Conservation (phyloP, 2,329 filamentous ascomycete genomes). For the Diaporthe caulivora region DNA sequence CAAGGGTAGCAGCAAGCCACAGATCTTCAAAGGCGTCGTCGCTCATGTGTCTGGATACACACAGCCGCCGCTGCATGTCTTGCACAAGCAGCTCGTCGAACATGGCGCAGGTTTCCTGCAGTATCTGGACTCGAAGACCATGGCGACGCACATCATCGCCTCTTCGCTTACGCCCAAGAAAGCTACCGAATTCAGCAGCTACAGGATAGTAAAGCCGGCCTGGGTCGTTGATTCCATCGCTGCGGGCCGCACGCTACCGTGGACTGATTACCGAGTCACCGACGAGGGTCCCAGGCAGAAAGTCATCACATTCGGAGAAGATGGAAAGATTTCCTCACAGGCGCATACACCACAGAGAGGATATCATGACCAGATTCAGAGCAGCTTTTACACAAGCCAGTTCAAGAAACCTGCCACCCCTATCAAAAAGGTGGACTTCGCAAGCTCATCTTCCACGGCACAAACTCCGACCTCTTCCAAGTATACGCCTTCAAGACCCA, state of each 20-base stretch:
- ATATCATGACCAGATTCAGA: constrained; percentile 85
- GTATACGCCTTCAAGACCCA: constrained; percentile 38
- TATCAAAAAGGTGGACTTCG: constrained; percentile 42
- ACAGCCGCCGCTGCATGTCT: constrained; percentile 82
- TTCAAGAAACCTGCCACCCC: constrained; percentile 59
- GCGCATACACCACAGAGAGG: constrained; percentile 68
- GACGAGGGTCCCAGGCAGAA: constrained; percentile 88
- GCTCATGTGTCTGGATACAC: constrained; percentile 97
- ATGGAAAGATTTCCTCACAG: constrained; percentile 76
- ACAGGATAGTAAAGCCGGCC: constrained; percentile 92
- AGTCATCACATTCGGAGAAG: constrained; percentile 70
- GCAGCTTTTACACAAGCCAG: constrained; percentile 85
- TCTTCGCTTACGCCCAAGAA: constrained; percentile 94
- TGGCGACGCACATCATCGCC: constrained; percentile 95
- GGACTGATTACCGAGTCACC: constrained; percentile 86
- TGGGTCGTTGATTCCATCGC: constrained; percentile 94
- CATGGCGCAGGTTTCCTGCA: constrained; percentile 97
- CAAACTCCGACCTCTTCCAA: constrained; percentile 33
- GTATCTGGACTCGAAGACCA: constrained; percentile 94
- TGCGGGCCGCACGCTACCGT: constrained; percentile 84
- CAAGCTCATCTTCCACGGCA: constrained; percentile 39
- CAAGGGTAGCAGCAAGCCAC: constrained; percentile 78
- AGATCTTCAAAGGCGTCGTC: constrained; percentile 91
- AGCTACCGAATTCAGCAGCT: constrained; percentile 85
- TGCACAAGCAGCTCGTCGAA: constrained; percentile 88